A percentile compares a stretch with the other conserved stretches of the same genome.
phyloP scores from a whole-genome alignment of 1,284 basidiomycete species.

The Boletus mariae region DNA sequence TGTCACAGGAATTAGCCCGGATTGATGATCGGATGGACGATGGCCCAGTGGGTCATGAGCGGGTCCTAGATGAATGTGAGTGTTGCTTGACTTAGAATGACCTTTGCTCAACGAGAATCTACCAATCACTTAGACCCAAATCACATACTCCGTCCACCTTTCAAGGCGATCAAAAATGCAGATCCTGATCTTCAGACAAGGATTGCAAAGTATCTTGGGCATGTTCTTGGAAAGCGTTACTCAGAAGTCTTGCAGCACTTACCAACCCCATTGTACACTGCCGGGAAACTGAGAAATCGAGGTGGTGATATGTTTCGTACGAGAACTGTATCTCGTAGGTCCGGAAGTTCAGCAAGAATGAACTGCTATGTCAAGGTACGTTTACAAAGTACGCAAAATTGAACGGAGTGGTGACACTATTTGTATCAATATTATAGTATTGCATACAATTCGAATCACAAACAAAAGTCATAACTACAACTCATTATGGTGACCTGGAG shows the following conservation, averaged over 20 bases:
- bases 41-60: neutral
- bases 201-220: neutral
- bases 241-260: neutral
- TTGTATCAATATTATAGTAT: no score
- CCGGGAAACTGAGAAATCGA: neutral
- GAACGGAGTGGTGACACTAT: no score
- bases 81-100: neutral
- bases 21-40: neutral
- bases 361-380: neutral
- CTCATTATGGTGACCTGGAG: no score
- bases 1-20: neutral
- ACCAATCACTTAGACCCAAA: neutral
- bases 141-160: constrained; percentile 3
- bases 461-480: no score
- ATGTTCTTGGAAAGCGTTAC: neutral
- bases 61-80: neutral
- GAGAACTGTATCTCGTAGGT: neutral
- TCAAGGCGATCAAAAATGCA: neutral
- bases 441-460: no score
- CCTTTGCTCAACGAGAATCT: no score
- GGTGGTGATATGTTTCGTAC: neutral
- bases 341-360: neutral
- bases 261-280: neutral
- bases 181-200: neutral
- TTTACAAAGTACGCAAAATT: neutral